Base-by-base conservation (phyloP, 495 filamentous ascomycete genomes). In the Penicillium paradoxum region DNA sequence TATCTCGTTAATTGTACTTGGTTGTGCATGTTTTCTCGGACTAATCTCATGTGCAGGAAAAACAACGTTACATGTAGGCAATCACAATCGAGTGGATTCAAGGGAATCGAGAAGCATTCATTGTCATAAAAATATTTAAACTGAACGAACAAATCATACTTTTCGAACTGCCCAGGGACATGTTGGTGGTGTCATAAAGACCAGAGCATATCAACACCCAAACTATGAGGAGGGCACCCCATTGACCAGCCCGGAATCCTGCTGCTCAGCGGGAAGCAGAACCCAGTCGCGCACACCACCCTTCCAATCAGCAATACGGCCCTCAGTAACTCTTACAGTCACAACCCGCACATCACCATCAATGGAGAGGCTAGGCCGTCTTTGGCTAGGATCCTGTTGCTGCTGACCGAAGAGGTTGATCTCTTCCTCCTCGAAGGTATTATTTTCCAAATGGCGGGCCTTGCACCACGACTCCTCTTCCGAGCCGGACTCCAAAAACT, bases 381-480 rank as follows among this genome's bases (percentile, higher is more conserved):
- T 57, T 38, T 59, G 58, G 19, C 54, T 60, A 1, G 54, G 53
- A 45, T 58, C 45, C 34, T 52, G 46, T 22, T 66, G 71, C 59
- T 66, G 70, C 44, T 75, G 71, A 13, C 77, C 73, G 33, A 80
- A 74, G 1, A 70, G 52, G 19, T 62, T 67, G 50, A 71, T 75
- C 59, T 78, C 78, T 59, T 74, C 66, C 45, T 60, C 67, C 29
- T 74, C 75, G 68, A 95, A 95, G 0, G 88, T 92, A 67, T 97
- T 95, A 64, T 97, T 96, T 70, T 90, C 90, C 56, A 96, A 60
- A 74, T 98, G 93, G 57, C 75, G 74, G 47, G 82, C 80, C 58
- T 87, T 86, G 60, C 86, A 96, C 78, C 84, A 97, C 13, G 59
- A 51, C 68, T 97, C 93, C 62, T 95, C 87, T 36, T 88, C 87